Evolutionary conservation across 768 basidiomycete species (phyloP), one percentile per base, ranked within the genome.

Genomic region (Termitomyces sp.): DNA sequence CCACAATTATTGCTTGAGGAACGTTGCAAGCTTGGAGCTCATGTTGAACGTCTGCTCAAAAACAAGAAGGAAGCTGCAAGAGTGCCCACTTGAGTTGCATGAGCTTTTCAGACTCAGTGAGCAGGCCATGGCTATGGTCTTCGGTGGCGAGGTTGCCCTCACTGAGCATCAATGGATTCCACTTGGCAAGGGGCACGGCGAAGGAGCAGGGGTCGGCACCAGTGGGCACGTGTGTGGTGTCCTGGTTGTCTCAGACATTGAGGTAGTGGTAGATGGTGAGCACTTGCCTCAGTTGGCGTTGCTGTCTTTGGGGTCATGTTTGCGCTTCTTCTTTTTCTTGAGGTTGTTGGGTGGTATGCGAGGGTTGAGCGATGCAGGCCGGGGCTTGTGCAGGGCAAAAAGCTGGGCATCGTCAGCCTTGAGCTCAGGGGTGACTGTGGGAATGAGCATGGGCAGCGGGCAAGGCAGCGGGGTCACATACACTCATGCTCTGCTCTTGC

Each of bases 231-330:
- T n/a, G 55, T 12, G 77, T 75, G 8, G 76, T 79, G 69, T 99
- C 96, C 67, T 92, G 86, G 65, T 97, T 94, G 61, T 95, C 95
- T 95, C 96, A 99, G 0, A 87, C 78, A 52, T 96, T 91, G 34
- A 84, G 74, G 66, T 98, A 99, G 72, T 96, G 94, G 63, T 85
- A n/a, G 1, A 1, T 4, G n/a, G 7, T 4, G 7, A 2, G 16
- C 5, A 1, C 49, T 37, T 70, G 83, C 84, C 82, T 67, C 76
- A 76, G 65, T 91, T 89, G 33, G 75, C 70, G 61, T 91, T 89
- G 62, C 86, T 88, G n/a, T 84, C 85, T 41, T 81, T 83, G 9
- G 79, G 75, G 39, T 90, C 89, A 56, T 87, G 81, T 79, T 89
- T 90, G 71, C 90, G 88, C 68, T 92, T 92, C 74, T n/a, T n/a